Evolutionary conservation across 768 basidiomycete species (phyloP), one percentile per base, ranked within the genome.

Genomic region (Clitopilus passeckerianus): DNA sequence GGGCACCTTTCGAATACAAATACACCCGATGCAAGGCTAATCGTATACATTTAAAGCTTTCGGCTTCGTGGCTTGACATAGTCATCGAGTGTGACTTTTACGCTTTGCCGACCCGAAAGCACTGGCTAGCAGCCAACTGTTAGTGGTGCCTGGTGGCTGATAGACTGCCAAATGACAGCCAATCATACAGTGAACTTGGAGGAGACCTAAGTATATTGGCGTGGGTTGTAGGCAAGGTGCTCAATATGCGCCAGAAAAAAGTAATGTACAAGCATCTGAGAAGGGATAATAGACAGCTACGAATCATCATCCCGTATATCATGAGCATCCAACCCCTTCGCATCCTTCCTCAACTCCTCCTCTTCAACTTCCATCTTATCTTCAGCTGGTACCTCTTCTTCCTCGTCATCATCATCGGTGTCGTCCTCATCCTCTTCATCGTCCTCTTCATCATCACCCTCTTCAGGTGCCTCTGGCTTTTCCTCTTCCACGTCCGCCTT

Each of bases 371-470:
- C 70, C 67, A 68, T 68, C 20, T 56, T 43, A 27, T 72, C 74
- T 9, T 71, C 76, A 27, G 59, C 68, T 14, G 68, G 73, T 0
- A 71, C 73, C 5, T 62, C 74, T 4, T 64, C 75, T 14, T 65
- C 74, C 12, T 66, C 73, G 15, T 70, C 79, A 43, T 77, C 75
- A 18, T 72, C 62, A 55, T 83, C 81, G 9, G 78, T 59, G 2
- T 72, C 76, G 57, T 74, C 75, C 16, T 69, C 62, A 60, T 82
- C 80, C 61, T 72, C 74, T 18, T 64, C 58, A 34, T 73, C 75
- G 54, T 75, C 70, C 18, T 71, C 77, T 15, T 71, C 77, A 0
- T 53, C 68, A 23, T 55, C 65, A 18, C 63, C 59, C 44, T 56
- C 53, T 50, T 69, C 62, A 20, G 57, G 59, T 52, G 65, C 63